Conservation (phyloP, 2,329 filamentous ascomycete species). For the Fusarium anguioides region DNA sequence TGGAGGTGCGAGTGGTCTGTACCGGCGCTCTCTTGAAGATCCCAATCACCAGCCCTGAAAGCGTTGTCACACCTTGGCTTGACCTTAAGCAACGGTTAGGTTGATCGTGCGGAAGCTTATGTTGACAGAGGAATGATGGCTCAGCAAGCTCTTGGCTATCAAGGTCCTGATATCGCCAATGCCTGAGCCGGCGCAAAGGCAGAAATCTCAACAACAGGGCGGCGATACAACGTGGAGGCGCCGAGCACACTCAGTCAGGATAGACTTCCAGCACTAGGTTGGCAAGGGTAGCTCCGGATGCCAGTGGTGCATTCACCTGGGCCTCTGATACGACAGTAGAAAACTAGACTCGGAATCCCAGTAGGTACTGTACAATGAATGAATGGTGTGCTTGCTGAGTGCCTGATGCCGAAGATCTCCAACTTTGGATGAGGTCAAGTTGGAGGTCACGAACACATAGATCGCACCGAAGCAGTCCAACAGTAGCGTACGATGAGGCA, state of each 20-base stretch:
- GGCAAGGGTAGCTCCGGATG: conserved; percentile 30
- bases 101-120: conserved; percentile 10
- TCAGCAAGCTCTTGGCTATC: conserved; percentile 18
- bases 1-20: conserved; percentile 38
- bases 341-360: conserved; percentile 21
- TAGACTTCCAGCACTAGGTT: conserved; percentile 27
- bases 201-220: conserved; percentile 18
- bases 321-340: conserved; percentile 28
- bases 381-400: conserved; percentile 7
- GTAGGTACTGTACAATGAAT: too few relatives aligned
- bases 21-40: conserved; percentile 38
- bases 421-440: conserved; percentile 19
- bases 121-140: conserved; percentile 11
- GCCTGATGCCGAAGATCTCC: conserved; percentile 8
- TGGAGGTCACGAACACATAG: conserved; percentile 19
- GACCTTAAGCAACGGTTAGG: conserved; percentile 4
- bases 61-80: conserved; percentile 25
- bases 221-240: conserved; percentile 34
- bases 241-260: conserved; percentile 28
- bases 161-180: conserved; percentile 22
- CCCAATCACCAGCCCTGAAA: conserved; percentile 30
- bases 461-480: conserved; percentile 10
- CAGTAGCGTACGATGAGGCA: conserved; percentile 7
- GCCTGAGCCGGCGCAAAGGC: conserved; percentile 25
- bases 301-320: conserved; percentile 23